A percentile compares a stretch with the other conserved stretches of the same genome.
Evolutionary conservation across 225 moss, liverwort and hornwort genomes (phyloP).

Genomic region (Straminergon stramineum): DNA sequence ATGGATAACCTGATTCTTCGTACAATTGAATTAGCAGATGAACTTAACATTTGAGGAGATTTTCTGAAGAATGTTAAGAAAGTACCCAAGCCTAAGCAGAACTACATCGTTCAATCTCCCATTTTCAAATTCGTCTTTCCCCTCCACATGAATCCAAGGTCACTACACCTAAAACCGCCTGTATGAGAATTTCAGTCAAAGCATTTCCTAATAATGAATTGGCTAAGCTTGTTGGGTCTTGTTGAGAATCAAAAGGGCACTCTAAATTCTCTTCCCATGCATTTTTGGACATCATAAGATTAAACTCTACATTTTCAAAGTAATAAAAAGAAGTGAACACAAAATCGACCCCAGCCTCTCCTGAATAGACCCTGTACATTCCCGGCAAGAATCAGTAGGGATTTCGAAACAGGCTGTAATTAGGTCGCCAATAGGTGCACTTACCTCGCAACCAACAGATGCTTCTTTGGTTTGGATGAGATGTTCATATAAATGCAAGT

Average conservation of each 20-base stretch:
- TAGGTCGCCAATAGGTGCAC: not conserved
- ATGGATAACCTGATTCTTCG: not conserved
- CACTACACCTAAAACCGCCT: not conserved
- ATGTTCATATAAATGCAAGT: not conserved
- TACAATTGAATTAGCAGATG: not conserved
- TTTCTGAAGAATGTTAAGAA: not conserved
- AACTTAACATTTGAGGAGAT: not conserved
- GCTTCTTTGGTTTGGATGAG: not conserved
- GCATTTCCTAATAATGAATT: not conserved
- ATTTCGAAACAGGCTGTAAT: not conserved
- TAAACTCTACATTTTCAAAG: not conserved
- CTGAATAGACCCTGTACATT: not conserved
- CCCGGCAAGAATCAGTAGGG: not conserved
- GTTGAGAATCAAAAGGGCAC: not conserved
- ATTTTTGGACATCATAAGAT: no score
- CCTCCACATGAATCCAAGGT: not conserved
- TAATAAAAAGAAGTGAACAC: not conserved
- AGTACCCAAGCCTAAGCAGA: not conserved
- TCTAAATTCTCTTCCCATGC: not conserved
- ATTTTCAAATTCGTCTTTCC: not conserved
- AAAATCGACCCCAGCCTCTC: not conserved
- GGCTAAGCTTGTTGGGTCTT: not conserved
- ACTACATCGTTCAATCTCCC: no score
- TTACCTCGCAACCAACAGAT: not conserved
- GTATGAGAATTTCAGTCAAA: not conserved